Percentiles rank a stretch among this genome's conserved stretches.
Conservation (phyloP, 352 stramenopile genomes). For the Peronosclerospora sorghi region DNA sequence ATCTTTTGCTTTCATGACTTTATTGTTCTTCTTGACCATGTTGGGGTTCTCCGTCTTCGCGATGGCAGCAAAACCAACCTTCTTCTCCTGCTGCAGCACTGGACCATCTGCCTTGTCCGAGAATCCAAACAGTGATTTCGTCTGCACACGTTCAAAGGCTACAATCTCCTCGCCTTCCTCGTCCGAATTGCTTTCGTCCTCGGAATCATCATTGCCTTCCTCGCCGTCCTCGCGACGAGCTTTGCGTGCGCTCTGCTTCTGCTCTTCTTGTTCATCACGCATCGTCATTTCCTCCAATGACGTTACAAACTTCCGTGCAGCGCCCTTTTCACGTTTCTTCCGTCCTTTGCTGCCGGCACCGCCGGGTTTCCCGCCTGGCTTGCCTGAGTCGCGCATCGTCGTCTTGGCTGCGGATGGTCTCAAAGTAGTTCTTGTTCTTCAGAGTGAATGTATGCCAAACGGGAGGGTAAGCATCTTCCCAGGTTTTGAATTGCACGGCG, state of each 20-base stretch:
- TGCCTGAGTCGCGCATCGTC: constrained; percentile 46
- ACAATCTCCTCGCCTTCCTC: constrained; percentile 42
- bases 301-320: constrained; percentile 66
- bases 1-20: constrained; percentile 84
- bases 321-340: constrained; percentile 72
- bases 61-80: constrained; percentile 49
- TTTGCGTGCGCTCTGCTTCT: constrained; percentile 60
- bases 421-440: no score
- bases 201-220: constrained; percentile 29
- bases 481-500: constrained; percentile 12
- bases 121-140: constrained; percentile 63
- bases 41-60: constrained; percentile 83
- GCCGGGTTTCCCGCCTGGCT: constrained; percentile 32
- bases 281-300: constrained; percentile 75
- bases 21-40: constrained; percentile 46
- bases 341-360: constrained; percentile 40
- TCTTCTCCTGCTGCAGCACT: constrained; percentile 54
- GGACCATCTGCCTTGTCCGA: constrained; percentile 46
- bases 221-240: constrained; percentile 47
- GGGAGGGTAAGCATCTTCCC: background rate
- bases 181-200: constrained; percentile 44
- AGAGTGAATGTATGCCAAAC: no score
- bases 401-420: no score
- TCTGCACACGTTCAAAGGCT: constrained; percentile 68
- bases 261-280: constrained; percentile 61